These are phyloP conservation scores for Olyra latifolia DNA, from an alignment of 176 grass and related monocot genomes.

Conservation along the genomic window DNA sequence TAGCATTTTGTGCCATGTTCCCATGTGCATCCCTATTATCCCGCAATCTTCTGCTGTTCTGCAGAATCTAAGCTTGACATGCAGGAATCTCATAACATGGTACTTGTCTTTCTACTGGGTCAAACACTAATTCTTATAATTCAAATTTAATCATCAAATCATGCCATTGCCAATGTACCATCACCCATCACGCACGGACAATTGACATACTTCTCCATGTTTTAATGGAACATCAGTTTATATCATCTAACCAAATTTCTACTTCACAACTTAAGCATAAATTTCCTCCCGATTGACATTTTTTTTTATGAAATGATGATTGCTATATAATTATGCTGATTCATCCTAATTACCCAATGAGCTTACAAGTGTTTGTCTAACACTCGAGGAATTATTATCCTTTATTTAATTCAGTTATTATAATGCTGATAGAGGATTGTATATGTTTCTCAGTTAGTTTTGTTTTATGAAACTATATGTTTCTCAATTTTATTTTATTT, in stretches of 20 bases:
- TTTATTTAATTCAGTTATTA: neutral
- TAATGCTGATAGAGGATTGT: neutral
- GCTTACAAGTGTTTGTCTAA: neutral
- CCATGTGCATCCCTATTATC: constrained; percentile 27
- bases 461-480: too few species aligned
- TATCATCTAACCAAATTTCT: neutral
- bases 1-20: constrained; percentile 15
- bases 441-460: too few species aligned
- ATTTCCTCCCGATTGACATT: neutral
- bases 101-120: neutral
- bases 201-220: neutral
- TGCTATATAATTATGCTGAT: neutral
- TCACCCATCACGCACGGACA: neutral
- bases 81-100: constrained; percentile 26
- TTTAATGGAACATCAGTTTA: neutral
- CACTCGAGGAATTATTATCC: neutral
- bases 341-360: neutral
- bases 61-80: constrained; percentile 30
- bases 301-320: neutral
- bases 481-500: neutral
- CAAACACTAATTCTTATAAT: constrained; percentile 3
- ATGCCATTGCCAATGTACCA: neutral
- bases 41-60: neutral
- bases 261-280: neutral
- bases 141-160: neutral